Percentiles rank a stretch among this genome's conserved stretches.
Evolutionary conservation across 257 asterid species (phyloP).

Genomic region (Cynanchum wilfordii): DNA sequence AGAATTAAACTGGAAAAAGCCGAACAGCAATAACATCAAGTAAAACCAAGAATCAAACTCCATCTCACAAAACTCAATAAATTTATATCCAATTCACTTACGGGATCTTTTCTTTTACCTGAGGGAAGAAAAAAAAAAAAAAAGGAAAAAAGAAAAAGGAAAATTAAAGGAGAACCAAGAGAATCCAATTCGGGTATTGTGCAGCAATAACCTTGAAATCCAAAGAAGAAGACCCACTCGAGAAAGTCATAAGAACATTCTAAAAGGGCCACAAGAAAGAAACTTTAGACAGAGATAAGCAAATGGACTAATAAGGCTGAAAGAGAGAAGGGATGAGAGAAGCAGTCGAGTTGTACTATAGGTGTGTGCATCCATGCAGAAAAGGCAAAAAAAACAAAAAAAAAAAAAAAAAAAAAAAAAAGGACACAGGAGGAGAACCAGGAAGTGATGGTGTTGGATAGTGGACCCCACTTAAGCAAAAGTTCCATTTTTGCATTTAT

Average conservation of each 20-base stretch:
- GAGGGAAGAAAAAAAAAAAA: too few relatives aligned
- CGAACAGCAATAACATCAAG: background rate
- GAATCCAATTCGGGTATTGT: slow-evolving; percentile 4
- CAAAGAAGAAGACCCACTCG: slow-evolving; percentile 16
- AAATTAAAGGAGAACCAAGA: slow-evolving; percentile 2
- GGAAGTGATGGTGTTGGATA: slow-evolving; percentile 5
- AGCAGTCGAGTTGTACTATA: slow-evolving; percentile 2
- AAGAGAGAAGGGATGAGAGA: too few relatives aligned
- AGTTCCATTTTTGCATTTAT: slow-evolving; percentile 2
- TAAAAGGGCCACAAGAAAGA: background rate
- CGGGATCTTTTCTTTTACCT: slow-evolving; percentile 10
- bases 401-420: background rate
- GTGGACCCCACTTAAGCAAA: slow-evolving; percentile 20
- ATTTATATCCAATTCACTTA: background rate
- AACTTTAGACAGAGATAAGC: background rate
- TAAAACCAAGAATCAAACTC: background rate
- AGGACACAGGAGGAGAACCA: slow-evolving; percentile 3
- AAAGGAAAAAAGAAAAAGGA: too few relatives aligned
- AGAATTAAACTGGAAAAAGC: background rate
- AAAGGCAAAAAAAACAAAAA: too few relatives aligned
- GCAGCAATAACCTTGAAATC: slow-evolving; percentile 12
- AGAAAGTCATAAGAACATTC: slow-evolving; percentile 10
- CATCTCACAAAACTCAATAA: background rate
- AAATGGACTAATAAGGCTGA: background rate
- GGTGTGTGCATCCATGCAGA: slow-evolving; percentile 18